Conservation (phyloP, 2,329 filamentous ascomycete species). For the Fusarium citri region DNA sequence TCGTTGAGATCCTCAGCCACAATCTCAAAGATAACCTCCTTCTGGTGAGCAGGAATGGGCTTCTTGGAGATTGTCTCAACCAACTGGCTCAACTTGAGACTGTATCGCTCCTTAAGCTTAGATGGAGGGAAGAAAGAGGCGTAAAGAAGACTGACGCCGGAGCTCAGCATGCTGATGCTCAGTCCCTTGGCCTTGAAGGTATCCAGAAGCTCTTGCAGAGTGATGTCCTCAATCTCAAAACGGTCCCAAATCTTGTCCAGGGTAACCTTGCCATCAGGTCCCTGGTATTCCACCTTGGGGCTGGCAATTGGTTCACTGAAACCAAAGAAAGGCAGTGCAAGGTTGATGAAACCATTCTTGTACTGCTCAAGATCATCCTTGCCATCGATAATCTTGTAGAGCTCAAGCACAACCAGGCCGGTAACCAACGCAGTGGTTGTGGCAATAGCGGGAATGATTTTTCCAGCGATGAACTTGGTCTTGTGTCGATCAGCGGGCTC, state of each 20-base stretch:
- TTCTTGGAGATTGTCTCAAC: conserved; percentile 93
- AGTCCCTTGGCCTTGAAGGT: conserved; percentile 85
- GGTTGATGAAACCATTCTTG: conserved; percentile 98
- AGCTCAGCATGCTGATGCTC: conserved; percentile 91
- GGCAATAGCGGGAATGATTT: conserved; percentile 98
- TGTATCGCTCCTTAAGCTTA: conserved; percentile 84
- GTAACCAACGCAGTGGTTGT: conserved; percentile 97
- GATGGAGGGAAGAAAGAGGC: conserved; percentile 87
- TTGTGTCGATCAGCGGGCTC: conserved; percentile 91
- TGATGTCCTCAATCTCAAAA: conserved; percentile 90
- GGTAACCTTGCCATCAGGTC: conserved; percentile 80
- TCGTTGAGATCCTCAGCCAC: conserved; percentile 89
- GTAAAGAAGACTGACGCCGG: conserved; percentile 94
- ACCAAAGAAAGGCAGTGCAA: conserved; percentile 96
- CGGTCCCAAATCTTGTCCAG: conserved; percentile 99
- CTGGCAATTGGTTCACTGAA: conserved; percentile 97
- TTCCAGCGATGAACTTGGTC: conserved; percentile 99
- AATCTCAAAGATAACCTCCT: conserved; percentile 96
- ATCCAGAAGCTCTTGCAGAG: conserved; percentile 83
- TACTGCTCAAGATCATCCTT: conserved; percentile 98
- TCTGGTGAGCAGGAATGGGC: conserved; percentile 88
- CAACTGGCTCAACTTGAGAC: conserved; percentile 87
- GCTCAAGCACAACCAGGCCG: conserved; percentile 88
- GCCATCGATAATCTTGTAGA: conserved; percentile 96
- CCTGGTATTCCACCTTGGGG: conserved; percentile 90